Evolutionary conservation across 2,329 filamentous ascomycete species (phyloP).

Genomic region (Paraconiothyrium brasiliense): DNA sequence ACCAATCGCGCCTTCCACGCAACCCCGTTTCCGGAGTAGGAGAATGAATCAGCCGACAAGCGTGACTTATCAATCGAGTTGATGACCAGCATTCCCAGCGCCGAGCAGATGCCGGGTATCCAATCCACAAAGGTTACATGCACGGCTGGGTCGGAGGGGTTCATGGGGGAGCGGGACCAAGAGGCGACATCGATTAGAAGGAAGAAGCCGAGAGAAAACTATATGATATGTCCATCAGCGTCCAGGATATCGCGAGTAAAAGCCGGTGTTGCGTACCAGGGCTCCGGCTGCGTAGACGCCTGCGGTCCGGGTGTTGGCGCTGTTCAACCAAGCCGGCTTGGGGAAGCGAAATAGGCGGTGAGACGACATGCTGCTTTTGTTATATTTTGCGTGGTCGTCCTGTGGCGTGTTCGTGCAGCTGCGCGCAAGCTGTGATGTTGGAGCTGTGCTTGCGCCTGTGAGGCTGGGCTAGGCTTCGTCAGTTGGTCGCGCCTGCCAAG

Average conservation of each 20-base stretch:
- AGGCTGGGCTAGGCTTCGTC: constrained; percentile 40
- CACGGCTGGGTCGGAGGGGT: constrained; percentile 63
- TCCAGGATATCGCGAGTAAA: constrained; percentile 1
- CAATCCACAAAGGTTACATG: constrained; percentile 77
- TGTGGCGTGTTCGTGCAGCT: constrained; percentile 2
- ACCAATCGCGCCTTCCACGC: constrained; percentile 77
- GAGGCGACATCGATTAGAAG: constrained; percentile 73
- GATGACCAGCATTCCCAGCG: constrained; percentile 76
- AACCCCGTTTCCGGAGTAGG: constrained; percentile 70
- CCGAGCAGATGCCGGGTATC: constrained; percentile 75
- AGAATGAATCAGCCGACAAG: constrained; percentile 70
- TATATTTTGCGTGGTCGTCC: constrained; percentile 5
- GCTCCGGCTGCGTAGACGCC: constrained; percentile 74
- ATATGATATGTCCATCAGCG: constrained; percentile 16
- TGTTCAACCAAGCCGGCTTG: constrained; percentile 73
- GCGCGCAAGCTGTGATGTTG: constrained; percentile 26
- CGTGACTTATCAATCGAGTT: constrained; percentile 76
- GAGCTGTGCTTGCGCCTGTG: constrained; percentile 32
- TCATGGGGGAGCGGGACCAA: constrained; percentile 69
- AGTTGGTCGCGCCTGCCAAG: constrained; percentile 20
- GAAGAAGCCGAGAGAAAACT: constrained; percentile 77
- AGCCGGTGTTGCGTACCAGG: constrained; percentile 60
- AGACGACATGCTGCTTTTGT: constrained; percentile 52
- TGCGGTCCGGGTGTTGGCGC: constrained; percentile 68
- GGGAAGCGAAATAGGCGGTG: constrained; percentile 73